Base-by-base conservation (phyloP, 345 rosid genomes). In the Adansonia digitata region DNA sequence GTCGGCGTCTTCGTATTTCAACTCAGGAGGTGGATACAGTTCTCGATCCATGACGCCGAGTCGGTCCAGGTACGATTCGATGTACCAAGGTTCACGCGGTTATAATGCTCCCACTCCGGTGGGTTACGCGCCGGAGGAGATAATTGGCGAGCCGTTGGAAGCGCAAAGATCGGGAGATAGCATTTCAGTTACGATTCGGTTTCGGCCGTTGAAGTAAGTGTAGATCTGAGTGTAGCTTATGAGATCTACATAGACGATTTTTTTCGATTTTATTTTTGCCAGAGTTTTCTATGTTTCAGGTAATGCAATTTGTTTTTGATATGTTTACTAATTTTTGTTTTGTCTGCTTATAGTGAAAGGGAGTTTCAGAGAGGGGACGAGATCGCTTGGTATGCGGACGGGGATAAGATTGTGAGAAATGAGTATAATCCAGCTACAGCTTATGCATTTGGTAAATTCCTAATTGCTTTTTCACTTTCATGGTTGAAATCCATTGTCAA, bases 321-420 rank as follows among this genome's bases (percentile, higher is more conserved):
- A 57, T 29, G 39, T 48, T 72, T n/a, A 37, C 43, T 71, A 17
- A 48, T 52, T 69, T 79, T 56, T 35, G 39, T 62, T 62, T 57
- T 75, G 75, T 64, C 68, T 79, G 76, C 66, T 80, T 83, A 79
- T 84, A 96, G 99, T 69, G 97, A 91, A 75, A 88, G 97, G 79
- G 99, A 96, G 87, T 93, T 85, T 74, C 95, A 88, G 77, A 85
- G 89, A 83, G 98, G 98, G 73, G 99, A 96, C 56, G 99, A 96
- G 86, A 90, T 93, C 75, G 87, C 97, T 43, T 96, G 99, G 99
- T 89, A 86, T 20, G 91, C 99, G 14, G 99, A 96, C 74, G 99
- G 94, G 4, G 98, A 96, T 84, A 92, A 90, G 71, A 82, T 90
- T 80, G 99, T 91, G 57, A 85, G 97, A 80, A 91, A 91, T 52